Evolutionary conservation across 129 eudicot genomes (phyloP), one percentile per base, ranked within the genome.

Genomic region (Heracleum sosnowskyi): DNA sequence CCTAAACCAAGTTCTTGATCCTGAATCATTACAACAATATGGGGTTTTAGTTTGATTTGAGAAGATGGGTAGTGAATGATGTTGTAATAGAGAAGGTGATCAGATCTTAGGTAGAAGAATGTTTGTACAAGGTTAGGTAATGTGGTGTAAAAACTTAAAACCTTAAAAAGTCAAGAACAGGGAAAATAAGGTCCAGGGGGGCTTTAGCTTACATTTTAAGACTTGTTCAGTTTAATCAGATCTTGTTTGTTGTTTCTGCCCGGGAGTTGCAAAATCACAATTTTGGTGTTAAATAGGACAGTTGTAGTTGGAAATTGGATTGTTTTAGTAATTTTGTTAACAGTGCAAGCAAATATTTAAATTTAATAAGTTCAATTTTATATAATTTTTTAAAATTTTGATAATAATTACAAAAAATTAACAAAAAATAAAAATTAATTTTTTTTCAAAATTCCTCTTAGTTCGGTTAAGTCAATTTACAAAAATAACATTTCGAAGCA

Each of bases 1-100:
- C 88, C 79, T 76, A 81, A 71, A 77, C 68, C 73, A 15, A 63
- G 78, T 51, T 88, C 76, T 80, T 83, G 88, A 77, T 87, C 78
- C 74, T 5, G 86, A 69, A 39, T 79, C 70, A 78, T 33, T 1
- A 73, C 24, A 1, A 82, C 69, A 37, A 37, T 79, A 75, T 33
- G 10, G 75, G 41, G 76, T 49, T 75, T 66, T 63, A 11, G 3
- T 12, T 63, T 77, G 39, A 24, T 35, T 7, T 80, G 66, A 41
- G 66, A 57, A 57, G 3, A n/a, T n/a, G 33, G 33, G 20, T 9
- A 24, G 28, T 55, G 62, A 20, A 4, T 51, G 8, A 51, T 51
- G 6, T 49, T 5, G 62, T 22, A 51, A 51, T 51, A 20, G 7
- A 51, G 28, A 22, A 20, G 20, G 2, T 51, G 62, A 51, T 51